A percentile compares a stretch with the other conserved stretches of the same genome.
These are phyloP conservation scores for Borealophlyctis nickersoniae DNA, from an alignment of 192 early-diverging fungal genomes.

Conservation along the genomic window DNA sequence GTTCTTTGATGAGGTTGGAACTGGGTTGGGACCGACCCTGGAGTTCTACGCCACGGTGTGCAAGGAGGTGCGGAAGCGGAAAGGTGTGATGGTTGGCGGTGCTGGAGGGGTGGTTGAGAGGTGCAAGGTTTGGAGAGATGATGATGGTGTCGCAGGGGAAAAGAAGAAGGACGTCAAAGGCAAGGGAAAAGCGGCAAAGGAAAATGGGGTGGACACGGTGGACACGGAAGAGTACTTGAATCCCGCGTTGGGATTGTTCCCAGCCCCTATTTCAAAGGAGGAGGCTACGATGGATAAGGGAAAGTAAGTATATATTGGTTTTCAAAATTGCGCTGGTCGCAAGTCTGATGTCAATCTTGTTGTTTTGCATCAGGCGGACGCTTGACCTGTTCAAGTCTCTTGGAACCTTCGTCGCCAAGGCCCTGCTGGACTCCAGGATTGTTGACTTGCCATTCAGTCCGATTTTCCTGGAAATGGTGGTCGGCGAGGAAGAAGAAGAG, in stretches of 20 bases:
- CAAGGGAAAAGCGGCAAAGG: background rate
- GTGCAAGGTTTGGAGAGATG: conserved; percentile 71
- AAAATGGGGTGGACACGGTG: background rate
- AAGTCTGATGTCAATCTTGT: conserved; percentile 24
- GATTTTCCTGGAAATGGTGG: conserved; percentile 69
- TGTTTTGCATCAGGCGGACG: no score
- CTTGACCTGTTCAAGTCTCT: conserved; percentile 66
- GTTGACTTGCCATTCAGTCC: conserved; percentile 79
- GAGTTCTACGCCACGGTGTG: conserved; percentile 89
- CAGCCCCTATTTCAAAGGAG: conserved; percentile 18
- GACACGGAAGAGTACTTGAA: conserved; percentile 21
- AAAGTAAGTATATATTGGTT: conserved; percentile 9
- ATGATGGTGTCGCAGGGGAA: conserved; percentile 15
- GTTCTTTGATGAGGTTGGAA: conserved; percentile 90
- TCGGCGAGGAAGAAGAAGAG: conserved; percentile 47
- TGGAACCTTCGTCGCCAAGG: conserved; percentile 87
- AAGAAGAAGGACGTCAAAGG: background rate
- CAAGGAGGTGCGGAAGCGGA: conserved; percentile 50
- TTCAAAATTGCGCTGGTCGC: conserved; percentile 34
- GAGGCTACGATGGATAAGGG: conserved; percentile 32
- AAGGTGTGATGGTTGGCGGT: conserved; percentile 30
- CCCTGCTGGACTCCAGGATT: conserved; percentile 78
- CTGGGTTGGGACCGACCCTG: conserved; percentile 84
- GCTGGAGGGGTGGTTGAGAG: conserved; percentile 28
- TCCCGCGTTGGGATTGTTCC: conserved; percentile 32